phyloP scores from a whole-genome alignment of 1,284 basidiomycete species.

The Anthracocystis panici-leucophaei region DNA sequence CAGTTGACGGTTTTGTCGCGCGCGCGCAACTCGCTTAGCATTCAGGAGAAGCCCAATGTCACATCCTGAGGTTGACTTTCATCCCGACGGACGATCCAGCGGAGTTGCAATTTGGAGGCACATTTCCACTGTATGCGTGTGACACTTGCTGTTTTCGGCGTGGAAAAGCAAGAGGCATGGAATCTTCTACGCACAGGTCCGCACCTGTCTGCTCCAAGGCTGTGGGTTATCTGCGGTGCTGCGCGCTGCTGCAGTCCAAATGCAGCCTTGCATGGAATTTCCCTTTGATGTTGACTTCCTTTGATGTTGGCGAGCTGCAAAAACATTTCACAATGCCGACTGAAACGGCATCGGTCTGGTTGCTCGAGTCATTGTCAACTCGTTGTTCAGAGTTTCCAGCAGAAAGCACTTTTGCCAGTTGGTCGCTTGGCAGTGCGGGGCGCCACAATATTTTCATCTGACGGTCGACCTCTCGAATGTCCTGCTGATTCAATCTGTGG shows the following conservation, averaged over 20 bases:
- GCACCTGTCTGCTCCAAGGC: neutral
- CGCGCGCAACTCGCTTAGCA: slow-evolving; percentile 26
- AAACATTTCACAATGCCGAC: no score
- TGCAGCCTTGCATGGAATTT: neutral
- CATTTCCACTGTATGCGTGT: neutral
- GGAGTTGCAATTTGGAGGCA: neutral
- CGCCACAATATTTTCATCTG: neutral
- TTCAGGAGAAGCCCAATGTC: slow-evolving; percentile 2
- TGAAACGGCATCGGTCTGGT: no score
- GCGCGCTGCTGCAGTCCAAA: neutral
- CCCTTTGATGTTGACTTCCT: no score
- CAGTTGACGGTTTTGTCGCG: slow-evolving; percentile 3
- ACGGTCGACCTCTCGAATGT: neutral
- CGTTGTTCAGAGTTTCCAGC: neutral
- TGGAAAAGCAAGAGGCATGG: no score
- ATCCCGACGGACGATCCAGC: neutral
- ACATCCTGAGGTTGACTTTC: neutral
- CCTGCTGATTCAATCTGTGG: neutral
- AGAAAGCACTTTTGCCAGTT: no score
- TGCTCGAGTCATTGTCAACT: no score
- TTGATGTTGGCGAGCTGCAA: no score
- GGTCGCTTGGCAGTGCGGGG: neutral
- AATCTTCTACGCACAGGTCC: neutral
- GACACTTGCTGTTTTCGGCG: slow-evolving; percentile 1
- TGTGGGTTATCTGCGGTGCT: slow-evolving; percentile 1